phyloP scores from a whole-genome alignment of 2,329 filamentous ascomycete genomes.

The Cercospora canescens region DNA sequence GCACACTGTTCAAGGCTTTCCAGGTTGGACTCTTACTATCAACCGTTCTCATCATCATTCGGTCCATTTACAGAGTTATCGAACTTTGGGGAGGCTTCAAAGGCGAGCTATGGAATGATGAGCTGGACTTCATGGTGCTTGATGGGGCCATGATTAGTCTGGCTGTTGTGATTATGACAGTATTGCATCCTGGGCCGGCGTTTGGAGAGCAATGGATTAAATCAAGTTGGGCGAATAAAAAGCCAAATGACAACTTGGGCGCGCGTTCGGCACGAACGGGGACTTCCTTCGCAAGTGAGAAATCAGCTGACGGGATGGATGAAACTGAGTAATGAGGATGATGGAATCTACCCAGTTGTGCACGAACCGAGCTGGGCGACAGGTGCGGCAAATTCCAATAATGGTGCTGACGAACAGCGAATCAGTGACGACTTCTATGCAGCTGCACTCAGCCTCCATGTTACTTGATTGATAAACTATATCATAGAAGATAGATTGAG shows the following conservation, averaged over 20 bases:
- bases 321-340: neutral
- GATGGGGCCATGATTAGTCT: constrained; percentile 57
- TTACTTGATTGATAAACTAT: too few species aligned
- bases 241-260: neutral
- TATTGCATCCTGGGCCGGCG: constrained; percentile 49
- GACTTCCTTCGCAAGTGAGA: neutral
- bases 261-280: neutral
- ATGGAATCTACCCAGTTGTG: neutral
- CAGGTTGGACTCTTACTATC: constrained; percentile 55
- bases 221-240: constrained; percentile 24
- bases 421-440: too few species aligned
- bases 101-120: constrained; percentile 56
- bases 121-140: constrained; percentile 51
- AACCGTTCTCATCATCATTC: constrained; percentile 60
- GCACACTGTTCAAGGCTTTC: constrained; percentile 55
- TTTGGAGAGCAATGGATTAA: constrained; percentile 29
- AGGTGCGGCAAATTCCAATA: neutral
- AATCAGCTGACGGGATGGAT: neutral
- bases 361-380: neutral
- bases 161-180: constrained; percentile 47
- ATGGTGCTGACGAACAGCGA: neutral
- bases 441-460: too few species aligned
- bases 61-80: constrained; percentile 65
- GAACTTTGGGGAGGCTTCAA: constrained; percentile 66
- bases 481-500: too few species aligned